These are phyloP conservation scores for Paraphoma sp. DNA, from an alignment of 2,329 filamentous ascomycete genomes.

Conservation along the genomic window DNA sequence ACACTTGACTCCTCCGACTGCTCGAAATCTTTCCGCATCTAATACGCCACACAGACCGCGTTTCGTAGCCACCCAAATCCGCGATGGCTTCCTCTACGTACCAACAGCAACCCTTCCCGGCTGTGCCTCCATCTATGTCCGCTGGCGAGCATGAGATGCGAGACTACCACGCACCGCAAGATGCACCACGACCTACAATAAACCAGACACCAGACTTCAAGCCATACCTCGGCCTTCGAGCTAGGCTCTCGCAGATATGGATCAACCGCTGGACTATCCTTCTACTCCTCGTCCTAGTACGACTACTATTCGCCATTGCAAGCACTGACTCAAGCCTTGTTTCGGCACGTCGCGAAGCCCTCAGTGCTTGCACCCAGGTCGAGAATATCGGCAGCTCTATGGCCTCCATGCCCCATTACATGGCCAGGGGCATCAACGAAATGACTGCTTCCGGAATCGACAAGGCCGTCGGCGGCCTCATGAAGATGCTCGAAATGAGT, in stretches of 20 bases:
- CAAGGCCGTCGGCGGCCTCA: slow-evolving; percentile 78
- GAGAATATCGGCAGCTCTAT: slow-evolving; percentile 93
- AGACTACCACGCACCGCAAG: slow-evolving; percentile 64
- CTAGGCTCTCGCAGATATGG: slow-evolving; percentile 94
- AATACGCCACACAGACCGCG: slow-evolving; percentile 41
- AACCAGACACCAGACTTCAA: slow-evolving; percentile 76
- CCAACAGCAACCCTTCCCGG: slow-evolving; percentile 61
- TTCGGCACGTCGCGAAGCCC: slow-evolving; percentile 79
- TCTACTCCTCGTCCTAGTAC: slow-evolving; percentile 81
- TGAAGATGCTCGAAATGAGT: slow-evolving; percentile 77
- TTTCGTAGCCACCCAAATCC: slow-evolving; percentile 35
- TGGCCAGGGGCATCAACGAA: slow-evolving; percentile 86
- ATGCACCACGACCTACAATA: slow-evolving; percentile 62
- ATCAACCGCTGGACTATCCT: slow-evolving; percentile 97
- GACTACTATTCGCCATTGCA: slow-evolving; percentile 77
- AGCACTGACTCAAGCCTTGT: slow-evolving; percentile 76
- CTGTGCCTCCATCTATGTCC: slow-evolving; percentile 65
- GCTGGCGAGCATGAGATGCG: slow-evolving; percentile 68
- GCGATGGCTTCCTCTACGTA: slow-evolving; percentile 58
- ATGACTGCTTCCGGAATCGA: slow-evolving; percentile 82
- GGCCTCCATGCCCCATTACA: slow-evolving; percentile 98
- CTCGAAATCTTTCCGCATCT: slow-evolving; percentile 25
- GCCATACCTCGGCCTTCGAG: slow-evolving; percentile 88
- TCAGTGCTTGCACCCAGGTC: slow-evolving; percentile 88
- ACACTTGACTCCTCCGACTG: slow-evolving; percentile 4